Evolutionary conservation across 176 grass and related monocot genomes (phyloP).

Genomic region (Lolium rigidum): DNA sequence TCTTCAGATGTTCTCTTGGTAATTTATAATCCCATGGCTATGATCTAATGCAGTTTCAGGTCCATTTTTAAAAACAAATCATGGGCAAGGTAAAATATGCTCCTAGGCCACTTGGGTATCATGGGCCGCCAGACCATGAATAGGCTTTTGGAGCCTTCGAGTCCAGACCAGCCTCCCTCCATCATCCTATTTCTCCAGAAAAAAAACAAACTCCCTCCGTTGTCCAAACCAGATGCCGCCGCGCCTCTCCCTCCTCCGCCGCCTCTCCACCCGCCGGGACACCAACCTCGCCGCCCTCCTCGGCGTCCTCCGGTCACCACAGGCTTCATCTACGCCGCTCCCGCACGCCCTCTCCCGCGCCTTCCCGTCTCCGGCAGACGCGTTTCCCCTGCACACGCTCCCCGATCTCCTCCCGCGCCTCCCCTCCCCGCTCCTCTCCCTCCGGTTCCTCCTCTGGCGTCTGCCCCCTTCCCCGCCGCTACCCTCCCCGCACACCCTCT

Average conservation of each 20-base stretch:
- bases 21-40: too few species aligned
- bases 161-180: too few species aligned
- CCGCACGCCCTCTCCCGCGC: slow-evolving; percentile 42
- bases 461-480: slow-evolving; percentile 42
- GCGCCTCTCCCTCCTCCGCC: slow-evolving; percentile 28
- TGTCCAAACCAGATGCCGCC: slow-evolving; percentile 31
- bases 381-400: slow-evolving; percentile 47
- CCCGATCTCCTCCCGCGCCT: slow-evolving; percentile 45
- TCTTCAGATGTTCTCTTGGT: too few species aligned
- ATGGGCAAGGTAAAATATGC: too few species aligned
- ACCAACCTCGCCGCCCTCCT: slow-evolving; percentile 44
- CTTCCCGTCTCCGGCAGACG: slow-evolving; percentile 46
- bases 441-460: slow-evolving; percentile 57
- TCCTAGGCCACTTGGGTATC: too few species aligned
- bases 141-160: too few species aligned
- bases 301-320: slow-evolving; percentile 32
- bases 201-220: not conserved
- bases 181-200: too few species aligned
- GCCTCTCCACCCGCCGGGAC: slow-evolving; percentile 40
- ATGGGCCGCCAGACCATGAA: too few species aligned
- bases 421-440: slow-evolving; percentile 53
- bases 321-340: slow-evolving; percentile 29
- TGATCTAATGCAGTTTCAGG: too few species aligned
- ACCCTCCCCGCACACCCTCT: slow-evolving; percentile 49
- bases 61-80: too few species aligned